Percentiles rank a stretch among this genome's conserved stretches.
Evolutionary conservation across 768 basidiomycete species (phyloP).

Genomic region (Xerocomus potaroensis): DNA sequence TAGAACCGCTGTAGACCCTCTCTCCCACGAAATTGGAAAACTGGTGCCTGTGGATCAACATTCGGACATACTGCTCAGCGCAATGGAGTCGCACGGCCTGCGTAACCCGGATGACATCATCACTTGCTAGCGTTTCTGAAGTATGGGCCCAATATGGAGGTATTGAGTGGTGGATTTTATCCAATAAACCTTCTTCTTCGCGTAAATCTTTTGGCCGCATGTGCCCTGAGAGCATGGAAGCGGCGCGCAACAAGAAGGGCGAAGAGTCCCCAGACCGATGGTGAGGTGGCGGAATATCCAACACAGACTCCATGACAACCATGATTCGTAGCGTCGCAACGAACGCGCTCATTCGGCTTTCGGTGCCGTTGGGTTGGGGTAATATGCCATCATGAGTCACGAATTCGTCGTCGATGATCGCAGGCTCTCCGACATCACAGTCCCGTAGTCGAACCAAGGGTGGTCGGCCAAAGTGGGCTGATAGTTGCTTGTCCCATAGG

Average conservation of each 20-base stretch:
- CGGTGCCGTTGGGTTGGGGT: slow-evolving; percentile 63
- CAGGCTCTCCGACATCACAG: slow-evolving; percentile 87
- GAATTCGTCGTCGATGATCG: slow-evolving; percentile 84
- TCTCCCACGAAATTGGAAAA: slow-evolving; percentile 77
- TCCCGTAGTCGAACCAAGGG: slow-evolving; percentile 83
- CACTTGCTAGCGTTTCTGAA: slow-evolving; percentile 73
- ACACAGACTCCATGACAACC: slow-evolving; percentile 83
- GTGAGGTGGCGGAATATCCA: slow-evolving; percentile 70
- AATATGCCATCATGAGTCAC: slow-evolving; percentile 71
- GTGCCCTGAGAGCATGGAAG: slow-evolving; percentile 60
- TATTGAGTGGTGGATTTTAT: slow-evolving; percentile 69
- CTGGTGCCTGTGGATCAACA: slow-evolving; percentile 86
- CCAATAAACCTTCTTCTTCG: slow-evolving; percentile 78
- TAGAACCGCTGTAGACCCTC: slow-evolving; percentile 44
- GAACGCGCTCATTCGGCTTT: slow-evolving; percentile 79
- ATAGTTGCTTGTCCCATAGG: slow-evolving; percentile 92
- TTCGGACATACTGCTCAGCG: slow-evolving; percentile 79
- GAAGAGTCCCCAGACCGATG: slow-evolving; percentile 58
- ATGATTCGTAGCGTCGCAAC: slow-evolving; percentile 72
- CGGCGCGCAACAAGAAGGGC: slow-evolving; percentile 74
- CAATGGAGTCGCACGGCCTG: slow-evolving; percentile 86
- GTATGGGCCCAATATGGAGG: slow-evolving; percentile 79
- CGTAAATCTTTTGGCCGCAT: slow-evolving; percentile 59
- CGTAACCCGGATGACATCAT: slow-evolving; percentile 85
- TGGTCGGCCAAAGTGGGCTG: slow-evolving; percentile 85